Conservation (phyloP, 352 stramenopile genomes). For the Phytopythium vexans region DNA sequence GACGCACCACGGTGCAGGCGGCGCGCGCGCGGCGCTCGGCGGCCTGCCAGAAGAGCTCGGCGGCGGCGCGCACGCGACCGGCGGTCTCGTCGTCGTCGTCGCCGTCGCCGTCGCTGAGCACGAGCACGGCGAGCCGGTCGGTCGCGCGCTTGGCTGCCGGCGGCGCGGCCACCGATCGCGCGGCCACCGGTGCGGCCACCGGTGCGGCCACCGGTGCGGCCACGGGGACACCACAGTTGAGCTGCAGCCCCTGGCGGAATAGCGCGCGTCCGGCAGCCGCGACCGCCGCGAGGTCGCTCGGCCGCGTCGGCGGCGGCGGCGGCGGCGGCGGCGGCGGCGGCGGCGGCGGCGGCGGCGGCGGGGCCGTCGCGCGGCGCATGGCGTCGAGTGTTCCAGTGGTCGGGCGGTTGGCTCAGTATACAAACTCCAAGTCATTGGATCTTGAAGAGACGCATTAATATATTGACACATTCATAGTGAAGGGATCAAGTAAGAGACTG, state of each 20-base stretch:
- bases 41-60: constrained; percentile 58
- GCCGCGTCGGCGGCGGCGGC: constrained; percentile 1
- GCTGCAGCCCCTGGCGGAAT: constrained; percentile 53
- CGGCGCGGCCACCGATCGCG: constrained; percentile 49
- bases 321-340: constrained; percentile 1
- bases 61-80: constrained; percentile 33
- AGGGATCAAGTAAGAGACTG: constrained; percentile 9
- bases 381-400: neutral
- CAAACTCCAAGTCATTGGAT: neutral
- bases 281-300: constrained; percentile 24
- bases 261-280: constrained; percentile 57
- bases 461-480: no score
- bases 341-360: neutral
- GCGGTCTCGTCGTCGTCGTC: constrained; percentile 28
- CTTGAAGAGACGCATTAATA: no score
- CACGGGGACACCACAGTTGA: constrained; percentile 44
- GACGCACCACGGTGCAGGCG: constrained; percentile 38
- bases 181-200: constrained; percentile 22
- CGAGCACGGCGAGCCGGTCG: constrained; percentile 33
- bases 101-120: constrained; percentile 39
- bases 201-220: constrained; percentile 36
- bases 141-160: constrained; percentile 24
- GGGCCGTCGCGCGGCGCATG: neutral
- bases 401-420: neutral
- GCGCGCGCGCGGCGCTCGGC: constrained; percentile 29